Conservation (phyloP, 164 flowering plant genomes). For the Cinnamomum chago region DNA sequence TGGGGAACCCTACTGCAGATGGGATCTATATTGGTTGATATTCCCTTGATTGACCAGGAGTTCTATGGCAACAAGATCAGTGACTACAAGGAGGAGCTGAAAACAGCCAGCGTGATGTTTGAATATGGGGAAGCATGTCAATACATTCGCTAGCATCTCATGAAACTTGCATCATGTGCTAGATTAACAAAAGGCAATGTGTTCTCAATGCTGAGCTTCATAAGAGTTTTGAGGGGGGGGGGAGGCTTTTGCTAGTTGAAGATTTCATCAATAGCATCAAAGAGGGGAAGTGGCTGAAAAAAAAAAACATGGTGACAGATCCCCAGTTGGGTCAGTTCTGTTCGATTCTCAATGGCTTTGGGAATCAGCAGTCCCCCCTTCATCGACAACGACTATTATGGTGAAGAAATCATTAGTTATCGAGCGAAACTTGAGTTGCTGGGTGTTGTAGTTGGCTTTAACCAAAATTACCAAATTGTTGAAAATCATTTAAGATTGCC, state of each 20-base stretch:
- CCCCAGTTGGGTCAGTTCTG: slow-evolving; percentile 47
- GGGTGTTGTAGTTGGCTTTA: slow-evolving; percentile 46
- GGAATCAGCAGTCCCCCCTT: slow-evolving; percentile 47
- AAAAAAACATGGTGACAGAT: slow-evolving; percentile 40
- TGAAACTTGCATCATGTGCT: slow-evolving; percentile 40
- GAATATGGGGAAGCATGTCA: slow-evolving; percentile 46
- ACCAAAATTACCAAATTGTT: slow-evolving; percentile 32
- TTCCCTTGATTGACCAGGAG: slow-evolving; percentile 48
- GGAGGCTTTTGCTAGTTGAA: slow-evolving; percentile 26
- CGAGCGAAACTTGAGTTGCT: slow-evolving; percentile 46
- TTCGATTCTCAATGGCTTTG: slow-evolving; percentile 40
- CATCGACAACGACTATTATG: slow-evolving; percentile 45
- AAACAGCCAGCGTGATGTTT: slow-evolving; percentile 45
- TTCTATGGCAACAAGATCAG: slow-evolving; percentile 40
- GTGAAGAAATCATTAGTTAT: slow-evolving; percentile 36
- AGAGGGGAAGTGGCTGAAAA: slow-evolving; percentile 43
- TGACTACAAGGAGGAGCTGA: slow-evolving; percentile 44
- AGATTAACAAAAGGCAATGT: slow-evolving; percentile 35
- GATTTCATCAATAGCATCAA: slow-evolving; percentile 40
- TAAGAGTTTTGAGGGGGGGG: slow-evolving; percentile 33
- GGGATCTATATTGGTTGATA: slow-evolving; percentile 56
- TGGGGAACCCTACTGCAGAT: slow-evolving; percentile 45
- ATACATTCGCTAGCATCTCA: slow-evolving; percentile 55
- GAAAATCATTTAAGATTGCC: slow-evolving; percentile 30
- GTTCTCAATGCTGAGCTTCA: slow-evolving; percentile 46